Evolutionary conservation across 768 basidiomycete species (phyloP).

Genomic region (Tulasnella calospora): DNA sequence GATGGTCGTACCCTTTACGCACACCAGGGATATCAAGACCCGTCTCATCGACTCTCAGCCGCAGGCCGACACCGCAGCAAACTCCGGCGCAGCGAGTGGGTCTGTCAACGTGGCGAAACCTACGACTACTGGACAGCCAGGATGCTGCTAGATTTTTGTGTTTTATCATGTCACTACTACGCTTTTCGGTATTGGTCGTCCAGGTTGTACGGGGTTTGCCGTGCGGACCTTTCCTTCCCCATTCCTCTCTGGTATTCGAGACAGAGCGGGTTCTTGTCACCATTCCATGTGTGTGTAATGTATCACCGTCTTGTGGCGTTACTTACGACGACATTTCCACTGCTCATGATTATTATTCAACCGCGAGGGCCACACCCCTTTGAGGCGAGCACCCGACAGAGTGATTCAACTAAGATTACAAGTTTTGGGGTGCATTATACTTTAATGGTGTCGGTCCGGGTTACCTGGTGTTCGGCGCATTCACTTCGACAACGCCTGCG

Average conservation of each 20-base stretch:
- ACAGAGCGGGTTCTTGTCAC: neutral
- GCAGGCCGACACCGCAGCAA: conserved; percentile 37
- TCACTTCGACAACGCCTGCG: neutral
- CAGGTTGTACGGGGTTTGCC: neutral
- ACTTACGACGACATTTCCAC: neutral
- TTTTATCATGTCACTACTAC: neutral
- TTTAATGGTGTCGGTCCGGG: neutral
- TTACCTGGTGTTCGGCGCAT: neutral
- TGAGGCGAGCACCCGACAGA: neutral
- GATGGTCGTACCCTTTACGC: neutral
- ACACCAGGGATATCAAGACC: conserved; percentile 88
- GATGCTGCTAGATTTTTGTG: neutral
- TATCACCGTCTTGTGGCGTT: neutral
- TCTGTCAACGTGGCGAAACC: conserved; percentile 26
- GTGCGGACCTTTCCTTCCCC: neutral
- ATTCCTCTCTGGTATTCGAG: neutral
- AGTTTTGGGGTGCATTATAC: neutral
- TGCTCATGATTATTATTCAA: neutral
- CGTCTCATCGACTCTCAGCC: conserved; percentile 93
- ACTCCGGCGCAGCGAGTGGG: neutral
- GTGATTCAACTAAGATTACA: neutral
- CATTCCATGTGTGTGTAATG: neutral
- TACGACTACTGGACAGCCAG: neutral
- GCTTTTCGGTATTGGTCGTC: neutral
- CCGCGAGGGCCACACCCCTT: neutral